Evolutionary conservation across 108 stramenopile species (phyloP).

Genomic region (Skeletonema grethae): DNA sequence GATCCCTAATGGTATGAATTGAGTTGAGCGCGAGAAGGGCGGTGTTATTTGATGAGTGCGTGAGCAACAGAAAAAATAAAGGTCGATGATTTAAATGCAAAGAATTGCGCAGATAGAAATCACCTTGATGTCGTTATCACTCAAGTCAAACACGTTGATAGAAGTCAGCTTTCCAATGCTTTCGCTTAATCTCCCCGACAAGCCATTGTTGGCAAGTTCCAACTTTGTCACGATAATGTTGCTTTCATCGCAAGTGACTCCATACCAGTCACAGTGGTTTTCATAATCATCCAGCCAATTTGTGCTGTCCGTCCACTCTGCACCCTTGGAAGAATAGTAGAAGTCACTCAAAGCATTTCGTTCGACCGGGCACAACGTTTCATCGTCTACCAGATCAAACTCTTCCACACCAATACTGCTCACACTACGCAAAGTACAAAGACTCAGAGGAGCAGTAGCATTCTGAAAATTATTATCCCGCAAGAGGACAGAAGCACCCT

Average conservation of each 20-base stretch:
- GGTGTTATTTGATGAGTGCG: not conserved
- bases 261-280: not conserved
- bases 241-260: slow-evolving; percentile 6
- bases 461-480: no score
- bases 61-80: not conserved
- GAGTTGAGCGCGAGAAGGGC: not conserved
- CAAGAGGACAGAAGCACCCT: slow-evolving; percentile 1
- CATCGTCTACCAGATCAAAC: not conserved
- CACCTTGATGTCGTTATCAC: slow-evolving; percentile 51
- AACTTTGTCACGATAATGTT: slow-evolving; percentile 1
- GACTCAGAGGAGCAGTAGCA: not conserved
- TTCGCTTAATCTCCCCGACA: slow-evolving; percentile 53
- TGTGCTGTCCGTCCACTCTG: not conserved
- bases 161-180: slow-evolving; percentile 44
- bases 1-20: slow-evolving; percentile 35
- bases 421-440: not conserved
- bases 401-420: slow-evolving; percentile 5
- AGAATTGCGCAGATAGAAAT: not conserved
- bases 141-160: slow-evolving; percentile 53
- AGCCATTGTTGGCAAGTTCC: slow-evolving; percentile 22
- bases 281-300: not conserved
- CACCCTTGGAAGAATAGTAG: not conserved
- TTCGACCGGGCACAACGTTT: not conserved
- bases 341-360: not conserved
- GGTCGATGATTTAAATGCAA: not conserved